phyloP scores from a whole-genome alignment of 2,329 filamentous ascomycete species.

The Aspergillus sp. region DNA sequence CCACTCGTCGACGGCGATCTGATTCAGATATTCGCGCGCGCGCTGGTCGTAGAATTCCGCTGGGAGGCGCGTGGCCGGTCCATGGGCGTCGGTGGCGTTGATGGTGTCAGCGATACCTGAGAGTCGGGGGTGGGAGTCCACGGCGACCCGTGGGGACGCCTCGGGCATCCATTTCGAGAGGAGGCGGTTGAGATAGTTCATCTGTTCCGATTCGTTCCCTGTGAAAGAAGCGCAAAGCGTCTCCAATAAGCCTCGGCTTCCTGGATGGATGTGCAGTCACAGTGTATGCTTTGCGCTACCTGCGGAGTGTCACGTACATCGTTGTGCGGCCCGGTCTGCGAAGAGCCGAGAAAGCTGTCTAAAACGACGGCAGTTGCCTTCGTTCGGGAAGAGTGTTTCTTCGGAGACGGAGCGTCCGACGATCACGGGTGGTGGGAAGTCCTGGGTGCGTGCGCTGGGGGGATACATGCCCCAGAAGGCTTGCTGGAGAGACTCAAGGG shows the following conservation, averaged over 20 bases:
- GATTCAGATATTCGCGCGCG: conserved; percentile 65
- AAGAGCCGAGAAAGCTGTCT: conserved; percentile 67
- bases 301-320: conserved; percentile 47
- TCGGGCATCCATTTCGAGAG: conserved; percentile 85
- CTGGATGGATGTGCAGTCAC: background rate
- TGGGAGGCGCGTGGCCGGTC: conserved; percentile 73
- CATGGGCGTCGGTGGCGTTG: conserved; percentile 84
- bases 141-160: conserved; percentile 64
- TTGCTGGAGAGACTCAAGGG: conserved; percentile 75
- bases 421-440: conserved; percentile 63
- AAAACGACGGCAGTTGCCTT: conserved; percentile 70
- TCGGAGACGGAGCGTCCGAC: conserved; percentile 63
- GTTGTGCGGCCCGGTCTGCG: conserved; percentile 66
- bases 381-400: conserved; percentile 79
- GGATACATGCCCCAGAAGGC: conserved; percentile 75
- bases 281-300: too few species aligned
- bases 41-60: conserved; percentile 81
- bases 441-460: conserved; percentile 44
- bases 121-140: conserved; percentile 79
- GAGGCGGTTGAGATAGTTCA: conserved; percentile 75
- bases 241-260: background rate
- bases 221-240: background rate
- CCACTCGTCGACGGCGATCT: conserved; percentile 86
- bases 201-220: conserved; percentile 71
- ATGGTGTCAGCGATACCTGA: conserved; percentile 93